Evolutionary conservation across 148 eudicot genomes (phyloP).

Genomic region (Rhododendron ovatum): DNA sequence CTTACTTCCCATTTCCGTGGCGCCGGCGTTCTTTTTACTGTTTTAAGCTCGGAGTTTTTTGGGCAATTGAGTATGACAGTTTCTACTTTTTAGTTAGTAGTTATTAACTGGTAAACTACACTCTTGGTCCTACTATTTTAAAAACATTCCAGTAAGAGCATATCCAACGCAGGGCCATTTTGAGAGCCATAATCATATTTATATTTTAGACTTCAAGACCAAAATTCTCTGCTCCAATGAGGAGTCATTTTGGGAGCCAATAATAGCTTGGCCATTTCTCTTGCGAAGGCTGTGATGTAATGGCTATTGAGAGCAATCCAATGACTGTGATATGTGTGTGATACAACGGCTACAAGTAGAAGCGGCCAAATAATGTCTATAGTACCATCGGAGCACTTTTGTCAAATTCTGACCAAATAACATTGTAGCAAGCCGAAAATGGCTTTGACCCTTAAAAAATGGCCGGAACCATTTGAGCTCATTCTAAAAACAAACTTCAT

Average conservation of each 20-base stretch:
- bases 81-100: neutral
- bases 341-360: neutral
- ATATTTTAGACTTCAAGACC: neutral
- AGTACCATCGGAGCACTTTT: neutral
- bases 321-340: neutral
- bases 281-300: no score
- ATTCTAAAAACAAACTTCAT: no score
- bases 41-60: neutral
- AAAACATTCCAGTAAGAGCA: neutral
- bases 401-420: neutral
- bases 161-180: no score
- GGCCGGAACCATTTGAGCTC: neutral
- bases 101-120: neutral
- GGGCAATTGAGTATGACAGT: neutral
- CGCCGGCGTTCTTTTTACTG: neutral
- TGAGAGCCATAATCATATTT: neutral
- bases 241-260: neutral
- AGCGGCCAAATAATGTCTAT: neutral
- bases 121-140: neutral
- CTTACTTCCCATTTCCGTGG: neutral
- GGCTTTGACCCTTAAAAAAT: neutral
- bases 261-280: neutral
- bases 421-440: neutral
- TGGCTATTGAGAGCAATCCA: neutral
- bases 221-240: neutral